Evolutionary conservation across 225 moss, liverwort and hornwort genomes (phyloP), one percentile per base, ranked within the genome.

Genomic region (Straminergon stramineum): DNA sequence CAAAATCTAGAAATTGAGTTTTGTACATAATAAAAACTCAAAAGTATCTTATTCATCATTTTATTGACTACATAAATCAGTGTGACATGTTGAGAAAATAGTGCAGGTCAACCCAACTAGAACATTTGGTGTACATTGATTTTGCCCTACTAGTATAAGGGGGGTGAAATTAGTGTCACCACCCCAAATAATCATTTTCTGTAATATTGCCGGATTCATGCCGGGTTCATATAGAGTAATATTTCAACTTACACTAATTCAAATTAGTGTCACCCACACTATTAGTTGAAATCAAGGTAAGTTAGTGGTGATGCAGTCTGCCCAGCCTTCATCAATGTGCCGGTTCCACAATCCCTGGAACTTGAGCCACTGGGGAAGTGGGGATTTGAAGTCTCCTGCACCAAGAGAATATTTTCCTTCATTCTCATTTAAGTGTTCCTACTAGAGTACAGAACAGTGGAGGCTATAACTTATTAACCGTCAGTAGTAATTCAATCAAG

Each of bases 61-160:
- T 22, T 5, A 8, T 5, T 5, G 0, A 53, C 14, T 34, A 22
- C 14, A 53, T 14, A 22, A 53, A 14, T 35, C 14, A 34, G 5
- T 35, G 14, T 14, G 3, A 77, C 13, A 9, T 77, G 15, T 55
- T 2, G 2, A 77, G 2, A 77, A 78, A 37, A 55, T 23, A 55
- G 2, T 24, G 3, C 1, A 2, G 0, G 10, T 56, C 37, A 15
- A 15, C 0, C 6, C 5, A 79, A 37, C 15, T 21, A 15, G 9
- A 37, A 37, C 15, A 13, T 10, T 16, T 15, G 7, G 14, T 9
- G 35, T 23, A 35, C 37, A 24, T 24, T 14, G 5, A 16, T 24
- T 56, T 56, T 78, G 37, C 24, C 6, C 2, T 23, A 78, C 6
- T 6, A 55, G 0, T 15, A 0, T 15, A 0, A 35, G 2, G 1